A percentile compares a stretch with the other conserved stretches of the same genome.
These are phyloP conservation scores for Fraxinus albicans DNA, from an alignment of 305 asterid genomes.

Conservation along the genomic window DNA sequence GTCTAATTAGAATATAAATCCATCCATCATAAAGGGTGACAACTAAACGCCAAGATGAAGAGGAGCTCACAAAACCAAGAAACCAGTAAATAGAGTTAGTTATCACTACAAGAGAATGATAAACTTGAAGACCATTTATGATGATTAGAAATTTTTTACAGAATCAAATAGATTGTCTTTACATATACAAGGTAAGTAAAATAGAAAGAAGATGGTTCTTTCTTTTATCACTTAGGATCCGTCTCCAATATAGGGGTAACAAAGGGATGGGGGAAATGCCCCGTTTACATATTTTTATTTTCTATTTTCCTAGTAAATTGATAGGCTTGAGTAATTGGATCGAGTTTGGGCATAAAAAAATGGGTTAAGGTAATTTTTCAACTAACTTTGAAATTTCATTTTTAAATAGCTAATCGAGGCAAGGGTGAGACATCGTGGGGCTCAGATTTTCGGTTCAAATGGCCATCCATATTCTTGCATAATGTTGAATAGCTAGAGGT, in stretches of 20 bases:
- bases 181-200: neutral
- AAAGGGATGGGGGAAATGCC: neutral
- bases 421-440: neutral
- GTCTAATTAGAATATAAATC: too few relatives aligned
- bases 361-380: neutral
- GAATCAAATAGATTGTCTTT: neutral
- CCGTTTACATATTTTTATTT: neutral
- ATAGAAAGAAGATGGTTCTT: neutral
- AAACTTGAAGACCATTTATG: too few relatives aligned
- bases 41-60: too few relatives aligned
- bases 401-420: neutral
- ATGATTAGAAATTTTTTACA: too few relatives aligned
- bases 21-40: too few relatives aligned
- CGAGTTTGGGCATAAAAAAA: neutral
- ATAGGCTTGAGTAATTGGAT: neutral
- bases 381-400: neutral
- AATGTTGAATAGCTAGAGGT: neutral
- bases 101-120: too few relatives aligned
- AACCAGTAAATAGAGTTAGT: too few relatives aligned
- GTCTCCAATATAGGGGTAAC: neutral
- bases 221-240: neutral
- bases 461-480: neutral
- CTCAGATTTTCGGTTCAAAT: neutral
- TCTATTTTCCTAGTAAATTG: neutral
- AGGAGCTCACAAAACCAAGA: too few relatives aligned